These are phyloP conservation scores for Furcasterigmium furcatum DNA, from an alignment of 2,329 filamentous ascomycete genomes.

Conservation along the genomic window DNA sequence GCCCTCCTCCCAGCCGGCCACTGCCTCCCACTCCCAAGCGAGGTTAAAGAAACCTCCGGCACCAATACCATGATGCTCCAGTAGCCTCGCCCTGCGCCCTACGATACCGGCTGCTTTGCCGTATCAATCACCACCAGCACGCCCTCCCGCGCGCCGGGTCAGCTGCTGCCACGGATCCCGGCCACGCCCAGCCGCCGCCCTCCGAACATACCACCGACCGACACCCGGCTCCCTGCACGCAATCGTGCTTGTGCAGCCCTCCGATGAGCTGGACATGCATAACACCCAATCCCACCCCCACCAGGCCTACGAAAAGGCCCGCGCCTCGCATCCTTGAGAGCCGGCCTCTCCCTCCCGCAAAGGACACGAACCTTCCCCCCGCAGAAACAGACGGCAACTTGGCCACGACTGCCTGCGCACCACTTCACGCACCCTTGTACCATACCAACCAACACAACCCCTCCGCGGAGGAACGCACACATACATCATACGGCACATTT, in stretches of 20 bases:
- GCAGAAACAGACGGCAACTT: no score
- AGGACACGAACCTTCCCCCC: neutral
- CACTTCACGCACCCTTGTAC: neutral
- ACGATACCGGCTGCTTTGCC: no score
- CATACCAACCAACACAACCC: neutral
- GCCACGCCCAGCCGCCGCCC: no score
- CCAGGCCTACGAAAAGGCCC: neutral
- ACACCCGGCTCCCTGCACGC: neutral
- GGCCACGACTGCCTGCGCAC: neutral
- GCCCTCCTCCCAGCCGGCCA: slow-evolving; percentile 61
- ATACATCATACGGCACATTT: no score
- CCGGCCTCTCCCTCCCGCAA: no score
- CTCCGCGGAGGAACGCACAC: neutral
- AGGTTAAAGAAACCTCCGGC: slow-evolving; percentile 31
- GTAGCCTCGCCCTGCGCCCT: no score
- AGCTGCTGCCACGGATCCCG: no score
- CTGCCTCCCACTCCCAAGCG: slow-evolving; percentile 64
- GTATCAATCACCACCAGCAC: no score
- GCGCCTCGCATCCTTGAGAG: no score
- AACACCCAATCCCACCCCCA: neutral
- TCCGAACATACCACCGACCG: no score
- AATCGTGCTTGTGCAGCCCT: neutral
- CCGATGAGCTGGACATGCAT: neutral
- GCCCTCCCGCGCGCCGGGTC: no score
- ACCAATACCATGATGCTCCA: no score